A percentile compares a stretch with the other conserved stretches of the same genome.
phyloP scores from a whole-genome alignment of 2,329 filamentous ascomycete genomes.

The Gliomastix tumulicola region DNA sequence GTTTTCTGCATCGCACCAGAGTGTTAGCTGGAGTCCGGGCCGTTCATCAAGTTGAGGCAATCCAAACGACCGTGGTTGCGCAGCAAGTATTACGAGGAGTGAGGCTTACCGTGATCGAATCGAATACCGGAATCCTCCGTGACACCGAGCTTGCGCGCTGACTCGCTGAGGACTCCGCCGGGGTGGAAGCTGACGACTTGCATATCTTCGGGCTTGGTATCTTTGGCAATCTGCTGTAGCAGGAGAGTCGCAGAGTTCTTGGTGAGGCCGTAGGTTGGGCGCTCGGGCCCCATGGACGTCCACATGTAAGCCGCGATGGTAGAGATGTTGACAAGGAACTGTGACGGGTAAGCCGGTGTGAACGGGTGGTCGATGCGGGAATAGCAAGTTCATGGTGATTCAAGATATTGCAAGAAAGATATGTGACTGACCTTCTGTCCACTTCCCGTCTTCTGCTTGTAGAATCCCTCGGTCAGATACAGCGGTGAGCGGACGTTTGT shows the following conservation, averaged over 20 bases:
- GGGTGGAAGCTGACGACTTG: slow-evolving; percentile 17
- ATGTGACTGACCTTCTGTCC: slow-evolving; percentile 4
- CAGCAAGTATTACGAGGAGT: no score
- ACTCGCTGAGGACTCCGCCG: slow-evolving; percentile 15
- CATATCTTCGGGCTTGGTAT: slow-evolving; percentile 14
- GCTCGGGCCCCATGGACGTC: slow-evolving; percentile 5
- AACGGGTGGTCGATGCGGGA: no score
- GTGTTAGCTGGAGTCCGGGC: background rate
- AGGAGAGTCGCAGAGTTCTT: slow-evolving; percentile 27
- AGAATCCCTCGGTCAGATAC: slow-evolving; percentile 9
- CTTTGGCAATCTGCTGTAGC: slow-evolving; percentile 29
- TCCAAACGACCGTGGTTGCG: no score
- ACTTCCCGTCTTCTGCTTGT: slow-evolving; percentile 6
- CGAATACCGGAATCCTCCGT: slow-evolving; percentile 6
- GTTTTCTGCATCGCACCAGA: background rate
- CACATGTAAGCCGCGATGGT: slow-evolving; percentile 15
- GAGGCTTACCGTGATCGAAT: background rate
- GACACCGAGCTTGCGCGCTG: slow-evolving; percentile 10
- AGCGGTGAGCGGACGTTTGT: slow-evolving; percentile 9
- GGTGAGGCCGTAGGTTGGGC: slow-evolving; percentile 23
- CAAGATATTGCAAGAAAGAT: no score
- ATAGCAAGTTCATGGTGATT: no score
- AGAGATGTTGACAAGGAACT: slow-evolving; percentile 8
- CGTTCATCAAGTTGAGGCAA: background rate
- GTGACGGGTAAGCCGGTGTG: no score